Evolutionary conservation across 176 grass and related monocot genomes (phyloP).

Genomic region (Oryza australiensis): DNA sequence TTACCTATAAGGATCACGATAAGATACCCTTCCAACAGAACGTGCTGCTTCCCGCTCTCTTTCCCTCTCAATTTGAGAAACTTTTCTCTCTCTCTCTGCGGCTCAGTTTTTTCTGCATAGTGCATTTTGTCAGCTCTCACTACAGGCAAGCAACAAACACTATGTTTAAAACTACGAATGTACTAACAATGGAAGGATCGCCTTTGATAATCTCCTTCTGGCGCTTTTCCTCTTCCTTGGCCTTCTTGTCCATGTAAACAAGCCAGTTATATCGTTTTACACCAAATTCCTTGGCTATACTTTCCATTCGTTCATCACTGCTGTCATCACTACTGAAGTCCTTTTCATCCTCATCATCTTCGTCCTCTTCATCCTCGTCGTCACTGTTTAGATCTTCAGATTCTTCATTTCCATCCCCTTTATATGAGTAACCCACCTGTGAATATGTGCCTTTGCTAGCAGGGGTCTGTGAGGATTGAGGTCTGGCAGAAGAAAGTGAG

Average conservation of each 20-base stretch:
- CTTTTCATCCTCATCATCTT: conserved; percentile 72
- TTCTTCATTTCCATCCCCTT: conserved; percentile 66
- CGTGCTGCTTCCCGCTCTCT: conserved; percentile 70
- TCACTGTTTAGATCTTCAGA: conserved; percentile 68
- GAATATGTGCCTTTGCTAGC: conserved; percentile 91
- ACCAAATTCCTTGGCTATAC: conserved; percentile 94
- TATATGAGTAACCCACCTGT: conserved; percentile 95
- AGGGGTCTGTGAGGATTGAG: conserved; percentile 69
- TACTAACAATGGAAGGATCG: conserved; percentile 89
- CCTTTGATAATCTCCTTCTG: conserved; percentile 98
- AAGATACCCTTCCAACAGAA: conserved; percentile 68
- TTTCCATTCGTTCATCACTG: conserved; percentile 93
- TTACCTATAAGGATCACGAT: conserved; percentile 93
- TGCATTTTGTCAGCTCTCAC: conserved; percentile 38
- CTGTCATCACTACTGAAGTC: conserved; percentile 98
- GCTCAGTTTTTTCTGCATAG: conserved; percentile 87
- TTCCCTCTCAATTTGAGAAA: conserved; percentile 93
- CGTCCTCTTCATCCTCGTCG: conserved; percentile 83
- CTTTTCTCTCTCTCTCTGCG: conserved; percentile 96
- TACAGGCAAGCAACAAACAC: conserved; percentile 2
- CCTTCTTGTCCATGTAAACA: conserved; percentile 94
- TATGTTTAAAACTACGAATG: conserved; percentile 2
- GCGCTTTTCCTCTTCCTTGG: conserved; percentile 90
- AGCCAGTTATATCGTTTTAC: conserved; percentile 98
- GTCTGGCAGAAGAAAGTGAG: conserved; percentile 47